These are phyloP conservation scores for Mycena chlorophos DNA, from an alignment of 768 basidiomycete species.

Conservation along the genomic window DNA sequence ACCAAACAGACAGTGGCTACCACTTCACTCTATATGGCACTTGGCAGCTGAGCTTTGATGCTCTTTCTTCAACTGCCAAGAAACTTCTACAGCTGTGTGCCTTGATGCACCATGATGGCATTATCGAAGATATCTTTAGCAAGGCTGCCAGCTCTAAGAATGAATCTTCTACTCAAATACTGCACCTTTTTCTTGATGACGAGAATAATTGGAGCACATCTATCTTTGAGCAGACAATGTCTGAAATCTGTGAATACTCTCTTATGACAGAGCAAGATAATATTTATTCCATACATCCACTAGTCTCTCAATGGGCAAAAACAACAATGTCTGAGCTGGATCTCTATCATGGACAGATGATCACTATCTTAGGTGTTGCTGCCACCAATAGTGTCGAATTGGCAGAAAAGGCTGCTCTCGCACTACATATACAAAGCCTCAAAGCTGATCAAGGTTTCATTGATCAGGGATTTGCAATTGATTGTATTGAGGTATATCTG, in stretches of 20 bases:
- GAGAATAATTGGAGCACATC: not conserved
- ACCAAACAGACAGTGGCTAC: not conserved
- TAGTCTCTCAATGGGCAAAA: not conserved
- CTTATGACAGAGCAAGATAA: not conserved
- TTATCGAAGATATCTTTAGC: not conserved
- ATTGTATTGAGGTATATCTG: no score
- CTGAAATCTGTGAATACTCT: not conserved
- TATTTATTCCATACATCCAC: not conserved
- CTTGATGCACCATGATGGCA: not conserved
- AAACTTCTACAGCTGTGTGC: not conserved
- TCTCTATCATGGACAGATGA: not conserved
- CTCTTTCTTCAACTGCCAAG: not conserved
- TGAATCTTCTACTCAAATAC: not conserved
- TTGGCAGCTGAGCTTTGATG: not conserved
- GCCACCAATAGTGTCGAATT: not conserved
- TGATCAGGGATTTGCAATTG: no score
- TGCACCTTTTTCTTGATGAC: not conserved
- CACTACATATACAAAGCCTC: not conserved
- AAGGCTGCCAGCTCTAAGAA: not conserved
- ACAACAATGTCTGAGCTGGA: not conserved
- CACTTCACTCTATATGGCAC: not conserved
- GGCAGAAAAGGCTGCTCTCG: not conserved
- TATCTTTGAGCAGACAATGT: not conserved
- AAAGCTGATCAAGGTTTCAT: not conserved
- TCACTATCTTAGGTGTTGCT: not conserved